phyloP scores from a whole-genome alignment of 306 rosid species.

The Trifolium subterraneum region DNA sequence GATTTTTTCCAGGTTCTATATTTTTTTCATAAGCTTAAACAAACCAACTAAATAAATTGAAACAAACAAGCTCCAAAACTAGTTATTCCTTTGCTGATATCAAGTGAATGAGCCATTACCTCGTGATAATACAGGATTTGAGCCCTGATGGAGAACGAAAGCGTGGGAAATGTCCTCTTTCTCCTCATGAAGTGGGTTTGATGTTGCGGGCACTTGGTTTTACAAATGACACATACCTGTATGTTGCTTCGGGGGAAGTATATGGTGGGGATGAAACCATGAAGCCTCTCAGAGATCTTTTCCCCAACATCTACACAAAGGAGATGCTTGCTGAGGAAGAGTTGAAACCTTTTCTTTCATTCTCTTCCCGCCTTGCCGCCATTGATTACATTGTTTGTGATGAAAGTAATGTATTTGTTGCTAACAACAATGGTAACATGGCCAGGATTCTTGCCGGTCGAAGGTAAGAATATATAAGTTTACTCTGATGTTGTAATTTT shows the following conservation, averaged over 20 bases:
- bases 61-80: background rate
- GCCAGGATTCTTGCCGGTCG: slow-evolving; percentile 98
- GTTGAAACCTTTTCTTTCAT: slow-evolving; percentile 81
- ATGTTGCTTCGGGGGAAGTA: slow-evolving; percentile 98
- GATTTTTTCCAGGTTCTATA: background rate
- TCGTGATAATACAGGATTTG: slow-evolving; percentile 65
- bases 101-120: slow-evolving; percentile 33
- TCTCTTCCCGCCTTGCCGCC: slow-evolving; percentile 97
- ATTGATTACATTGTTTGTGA: slow-evolving; percentile 94
- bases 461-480: slow-evolving; percentile 62
- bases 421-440: slow-evolving; percentile 98
- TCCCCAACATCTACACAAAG: slow-evolving; percentile 93
- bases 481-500: slow-evolving; percentile 14
- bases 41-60: background rate
- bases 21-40: background rate
- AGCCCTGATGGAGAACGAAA: slow-evolving; percentile 86
- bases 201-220: slow-evolving; percentile 97
- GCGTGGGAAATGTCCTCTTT: slow-evolving; percentile 98
- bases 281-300: slow-evolving; percentile 86
- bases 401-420: slow-evolving; percentile 93
- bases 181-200: slow-evolving; percentile 95
- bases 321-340: slow-evolving; percentile 89
- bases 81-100: slow-evolving; percentile 32
- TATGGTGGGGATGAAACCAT: slow-evolving; percentile 98
- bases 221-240: slow-evolving; percentile 82